Percentiles rank a stretch among this genome's conserved stretches.
phyloP scores from a whole-genome alignment of 2,329 filamentous ascomycete genomes.

The Trichoderma pleuroti region DNA sequence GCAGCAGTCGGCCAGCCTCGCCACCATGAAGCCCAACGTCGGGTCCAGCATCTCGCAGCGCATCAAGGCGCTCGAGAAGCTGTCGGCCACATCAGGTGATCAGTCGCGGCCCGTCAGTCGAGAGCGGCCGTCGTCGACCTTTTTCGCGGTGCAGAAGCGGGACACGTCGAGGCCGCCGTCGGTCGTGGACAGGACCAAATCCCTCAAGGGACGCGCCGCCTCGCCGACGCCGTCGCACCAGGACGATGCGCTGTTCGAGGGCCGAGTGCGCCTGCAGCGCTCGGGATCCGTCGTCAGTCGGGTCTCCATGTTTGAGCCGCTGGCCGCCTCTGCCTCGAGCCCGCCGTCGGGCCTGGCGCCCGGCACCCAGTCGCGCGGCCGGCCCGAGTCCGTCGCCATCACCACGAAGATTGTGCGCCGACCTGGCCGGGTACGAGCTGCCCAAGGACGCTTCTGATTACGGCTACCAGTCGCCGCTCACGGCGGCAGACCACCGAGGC shows the following conservation, averaged over 20 bases:
- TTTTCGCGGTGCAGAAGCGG: conserved; percentile 57
- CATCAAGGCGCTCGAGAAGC: conserved; percentile 87
- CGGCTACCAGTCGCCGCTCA: conserved; percentile 53
- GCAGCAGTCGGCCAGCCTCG: conserved; percentile 48
- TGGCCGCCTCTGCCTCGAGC: conserved; percentile 15
- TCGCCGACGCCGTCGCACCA: conserved; percentile 43
- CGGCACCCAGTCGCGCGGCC: conserved; percentile 41
- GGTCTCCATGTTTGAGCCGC: conserved; percentile 53
- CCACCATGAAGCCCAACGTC: conserved; percentile 66
- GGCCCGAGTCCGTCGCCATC: conserved; percentile 78
- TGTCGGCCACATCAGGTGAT: conserved; percentile 47
- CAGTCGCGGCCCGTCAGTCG: conserved; percentile 25
- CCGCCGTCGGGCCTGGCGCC: conserved; percentile 21
- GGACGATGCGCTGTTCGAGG: conserved; percentile 41
- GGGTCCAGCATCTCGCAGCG: conserved; percentile 90
- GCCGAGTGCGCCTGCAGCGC: conserved; percentile 36
- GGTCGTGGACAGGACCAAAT: conserved; percentile 42
- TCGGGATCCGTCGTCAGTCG: conserved; percentile 54
- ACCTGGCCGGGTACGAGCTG: conserved; percentile 43
- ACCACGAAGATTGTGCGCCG: conserved; percentile 76
- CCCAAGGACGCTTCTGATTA: conserved; percentile 44
- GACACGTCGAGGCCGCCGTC: conserved; percentile 46
- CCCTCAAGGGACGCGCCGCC: conserved; percentile 32
- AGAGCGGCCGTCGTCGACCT: conserved; percentile 50
- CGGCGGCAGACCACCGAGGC: conserved; percentile 37